These are phyloP conservation scores for Streptanthus diversifolius DNA, from an alignment of 345 rosid genomes.

Conservation along the genomic window DNA sequence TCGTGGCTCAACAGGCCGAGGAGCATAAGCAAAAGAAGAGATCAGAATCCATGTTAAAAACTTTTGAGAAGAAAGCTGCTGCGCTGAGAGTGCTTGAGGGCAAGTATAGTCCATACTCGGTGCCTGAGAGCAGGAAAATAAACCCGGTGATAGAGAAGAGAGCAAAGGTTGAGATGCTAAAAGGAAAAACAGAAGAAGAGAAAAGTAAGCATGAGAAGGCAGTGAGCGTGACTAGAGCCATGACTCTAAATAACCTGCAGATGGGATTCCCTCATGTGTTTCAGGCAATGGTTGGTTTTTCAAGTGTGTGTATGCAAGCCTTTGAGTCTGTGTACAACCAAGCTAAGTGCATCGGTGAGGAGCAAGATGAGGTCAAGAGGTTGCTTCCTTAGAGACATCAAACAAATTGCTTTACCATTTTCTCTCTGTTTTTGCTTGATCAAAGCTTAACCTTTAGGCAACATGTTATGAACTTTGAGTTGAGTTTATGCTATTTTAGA, in stretches of 20 bases:
- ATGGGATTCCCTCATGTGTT: slow-evolving; percentile 92
- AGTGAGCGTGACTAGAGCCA: slow-evolving; percentile 66
- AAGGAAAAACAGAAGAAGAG: slow-evolving; percentile 82
- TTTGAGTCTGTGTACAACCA: slow-evolving; percentile 78
- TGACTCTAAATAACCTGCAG: slow-evolving; percentile 84
- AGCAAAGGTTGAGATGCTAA: slow-evolving; percentile 53
- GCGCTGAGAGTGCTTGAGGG: slow-evolving; percentile 68
- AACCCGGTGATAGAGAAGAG: slow-evolving; percentile 67
- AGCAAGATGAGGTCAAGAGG: slow-evolving; percentile 37
- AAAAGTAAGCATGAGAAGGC: slow-evolving; percentile 73
- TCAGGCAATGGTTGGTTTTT: slow-evolving; percentile 88
- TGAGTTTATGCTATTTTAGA: slow-evolving; percentile 26
- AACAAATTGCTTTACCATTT: background rate
- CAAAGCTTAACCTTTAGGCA: slow-evolving; percentile 6
- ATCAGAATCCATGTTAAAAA: slow-evolving; percentile 49
- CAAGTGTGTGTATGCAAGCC: slow-evolving; percentile 87
- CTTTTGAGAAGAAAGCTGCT: slow-evolving; percentile 63
- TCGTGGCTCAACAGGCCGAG: slow-evolving; percentile 78
- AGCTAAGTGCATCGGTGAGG: slow-evolving; percentile 49
- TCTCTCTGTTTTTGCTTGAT: slow-evolving; percentile 7
- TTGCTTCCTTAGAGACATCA: slow-evolving; percentile 23
- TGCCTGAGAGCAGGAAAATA: slow-evolving; percentile 48
- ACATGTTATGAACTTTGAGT: slow-evolving; percentile 17
- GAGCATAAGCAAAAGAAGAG: slow-evolving; percentile 89
- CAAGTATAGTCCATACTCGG: slow-evolving; percentile 65